Conservation (phyloP, 345 rosid genomes). For the Eucalyptus curtisii region DNA sequence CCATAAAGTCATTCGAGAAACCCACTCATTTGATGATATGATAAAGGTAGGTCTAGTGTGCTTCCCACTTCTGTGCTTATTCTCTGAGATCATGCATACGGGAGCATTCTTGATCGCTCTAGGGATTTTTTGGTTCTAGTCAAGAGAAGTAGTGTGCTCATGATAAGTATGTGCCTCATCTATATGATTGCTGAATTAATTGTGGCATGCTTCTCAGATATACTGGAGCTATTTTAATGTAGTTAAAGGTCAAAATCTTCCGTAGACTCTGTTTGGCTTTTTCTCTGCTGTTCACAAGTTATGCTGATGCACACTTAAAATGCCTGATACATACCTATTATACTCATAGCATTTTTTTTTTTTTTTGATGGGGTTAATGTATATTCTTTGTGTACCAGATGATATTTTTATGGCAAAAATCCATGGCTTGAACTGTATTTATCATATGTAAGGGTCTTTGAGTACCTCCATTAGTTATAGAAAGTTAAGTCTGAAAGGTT, state of each 20-base stretch:
- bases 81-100: background rate
- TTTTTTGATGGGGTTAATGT: background rate
- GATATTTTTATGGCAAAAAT: background rate
- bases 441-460: background rate
- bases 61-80: background rate
- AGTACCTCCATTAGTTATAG: background rate
- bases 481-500: background rate
- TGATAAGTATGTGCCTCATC: background rate
- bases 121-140: background rate
- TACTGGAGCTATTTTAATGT: background rate
- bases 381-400: background rate
- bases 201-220: background rate
- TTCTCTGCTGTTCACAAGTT: background rate
- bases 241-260: background rate
- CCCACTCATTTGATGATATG: conserved; percentile 82
- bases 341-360: background rate
- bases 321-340: background rate
- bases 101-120: background rate
- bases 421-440: background rate
- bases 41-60: conserved; percentile 51
- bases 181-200: background rate
- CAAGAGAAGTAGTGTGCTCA: background rate
- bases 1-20: conserved; percentile 71
- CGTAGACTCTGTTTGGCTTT: background rate
- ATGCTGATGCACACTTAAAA: background rate